Conservation (phyloP, 228 moss, liverwort and hornwort species). For the Sphagnum fallax region DNA sequence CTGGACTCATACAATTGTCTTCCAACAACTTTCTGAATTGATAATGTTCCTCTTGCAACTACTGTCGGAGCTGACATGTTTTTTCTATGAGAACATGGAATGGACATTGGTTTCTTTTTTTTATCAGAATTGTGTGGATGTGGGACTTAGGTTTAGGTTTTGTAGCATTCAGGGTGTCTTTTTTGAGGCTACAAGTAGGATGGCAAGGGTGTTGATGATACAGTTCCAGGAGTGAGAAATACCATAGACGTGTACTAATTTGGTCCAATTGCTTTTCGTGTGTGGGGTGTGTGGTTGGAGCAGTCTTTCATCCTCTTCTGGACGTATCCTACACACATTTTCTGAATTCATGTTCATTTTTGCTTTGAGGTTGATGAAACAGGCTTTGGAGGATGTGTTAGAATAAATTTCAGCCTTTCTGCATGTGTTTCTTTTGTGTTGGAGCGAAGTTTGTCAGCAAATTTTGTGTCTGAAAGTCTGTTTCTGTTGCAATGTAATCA, state of each 20-base stretch:
- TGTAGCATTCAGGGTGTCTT: not conserved
- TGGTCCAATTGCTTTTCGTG: too few relatives aligned
- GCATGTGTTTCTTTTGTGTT: too few relatives aligned
- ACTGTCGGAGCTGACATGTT: too few relatives aligned
- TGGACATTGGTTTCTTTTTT: too few relatives aligned
- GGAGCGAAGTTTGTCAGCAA: too few relatives aligned
- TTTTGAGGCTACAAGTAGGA: not conserved
- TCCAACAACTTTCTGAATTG: not conserved
- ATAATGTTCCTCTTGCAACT: not conserved
- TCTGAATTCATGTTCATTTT: not conserved
- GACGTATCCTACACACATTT: slow-evolving; percentile 73
- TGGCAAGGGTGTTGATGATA: not conserved
- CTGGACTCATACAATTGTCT: not conserved
- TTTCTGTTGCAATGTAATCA: too few relatives aligned
- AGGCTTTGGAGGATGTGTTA: not conserved
- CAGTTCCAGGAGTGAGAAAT: slow-evolving; percentile 2
- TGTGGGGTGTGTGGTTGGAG: slow-evolving; percentile 16
- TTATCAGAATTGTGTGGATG: too few relatives aligned
- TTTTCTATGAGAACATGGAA: too few relatives aligned
- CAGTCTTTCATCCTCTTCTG: slow-evolving; percentile 99
- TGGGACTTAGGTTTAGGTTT: too few relatives aligned
- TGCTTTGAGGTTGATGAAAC: too few relatives aligned
- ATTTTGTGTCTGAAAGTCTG: too few relatives aligned
- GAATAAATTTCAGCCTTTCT: not conserved
- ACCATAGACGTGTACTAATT: too few relatives aligned